These are phyloP conservation scores for Eucalyptus erythrocorys DNA, from an alignment of 345 rosid genomes.

Conservation along the genomic window DNA sequence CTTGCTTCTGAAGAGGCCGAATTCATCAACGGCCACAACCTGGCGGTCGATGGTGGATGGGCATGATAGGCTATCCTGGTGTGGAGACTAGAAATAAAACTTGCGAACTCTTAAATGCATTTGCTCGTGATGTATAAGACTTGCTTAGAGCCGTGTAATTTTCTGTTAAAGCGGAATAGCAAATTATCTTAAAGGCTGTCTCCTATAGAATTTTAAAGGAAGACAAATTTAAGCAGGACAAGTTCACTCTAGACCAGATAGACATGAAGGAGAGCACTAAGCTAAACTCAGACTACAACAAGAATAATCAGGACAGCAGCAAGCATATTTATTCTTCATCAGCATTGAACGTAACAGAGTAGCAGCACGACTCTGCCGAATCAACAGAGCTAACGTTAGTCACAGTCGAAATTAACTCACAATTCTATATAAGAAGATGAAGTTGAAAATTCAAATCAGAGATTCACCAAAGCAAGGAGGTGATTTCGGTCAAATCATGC, in stretches of 20 bases:
- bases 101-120: background rate
- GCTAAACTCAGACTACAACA: background rate
- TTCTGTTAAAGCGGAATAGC: too few species aligned
- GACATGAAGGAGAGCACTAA: background rate
- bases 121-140: too few species aligned
- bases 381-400: background rate
- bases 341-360: background rate
- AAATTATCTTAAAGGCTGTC: too few species aligned
- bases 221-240: too few species aligned
- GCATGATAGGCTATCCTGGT: background rate
- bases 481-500: background rate
- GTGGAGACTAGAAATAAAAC: background rate
- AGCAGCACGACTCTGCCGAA: background rate
- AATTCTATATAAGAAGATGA: background rate
- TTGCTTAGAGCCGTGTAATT: too few species aligned
- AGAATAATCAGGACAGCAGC: background rate
- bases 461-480: background rate
- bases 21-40: background rate
- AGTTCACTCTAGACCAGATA: too few species aligned
- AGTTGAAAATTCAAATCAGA: background rate
- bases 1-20: background rate
- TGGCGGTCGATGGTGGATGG: background rate
- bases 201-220: too few species aligned
- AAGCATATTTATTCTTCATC: background rate
- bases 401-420: background rate